These are phyloP conservation scores for Amphichorda felina DNA, from an alignment of 2,329 filamentous ascomycete species.

Conservation along the genomic window DNA sequence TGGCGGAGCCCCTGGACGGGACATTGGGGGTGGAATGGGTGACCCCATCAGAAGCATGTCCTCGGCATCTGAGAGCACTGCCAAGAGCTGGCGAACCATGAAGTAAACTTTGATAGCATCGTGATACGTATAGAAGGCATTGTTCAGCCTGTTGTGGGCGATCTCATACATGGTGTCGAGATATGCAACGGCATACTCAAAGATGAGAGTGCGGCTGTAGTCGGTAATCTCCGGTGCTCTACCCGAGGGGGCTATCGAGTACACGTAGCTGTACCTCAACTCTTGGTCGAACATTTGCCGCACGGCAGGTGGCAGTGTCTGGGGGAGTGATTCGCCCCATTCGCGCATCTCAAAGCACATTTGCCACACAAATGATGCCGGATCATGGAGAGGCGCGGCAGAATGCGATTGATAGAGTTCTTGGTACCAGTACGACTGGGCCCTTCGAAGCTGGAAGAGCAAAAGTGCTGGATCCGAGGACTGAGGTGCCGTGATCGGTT, in stretches of 20 bases:
- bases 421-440: conserved; percentile 85
- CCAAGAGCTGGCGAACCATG: conserved; percentile 51
- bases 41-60: conserved; percentile 41
- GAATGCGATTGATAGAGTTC: conserved; percentile 67
- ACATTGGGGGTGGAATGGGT: conserved; percentile 27
- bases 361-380: conserved; percentile 62
- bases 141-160: conserved; percentile 41
- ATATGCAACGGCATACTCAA: conserved; percentile 78
- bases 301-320: conserved; percentile 50
- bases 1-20: conserved; percentile 31
- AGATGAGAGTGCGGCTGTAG: conserved; percentile 70
- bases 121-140: conserved; percentile 71
- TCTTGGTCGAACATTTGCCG: conserved; percentile 78
- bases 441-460: conserved; percentile 70
- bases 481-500: conserved; percentile 30
- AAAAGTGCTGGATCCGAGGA: conserved; percentile 60
- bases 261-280: conserved; percentile 80
- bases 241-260: conserved; percentile 73
- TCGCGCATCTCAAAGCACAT: conserved; percentile 64
- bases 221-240: conserved; percentile 61
- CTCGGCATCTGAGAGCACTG: conserved; percentile 45
- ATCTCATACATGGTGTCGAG: conserved; percentile 62
- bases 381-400: conserved; percentile 53
- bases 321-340: conserved; percentile 71
- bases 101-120: conserved; percentile 80